Evolutionary conservation across 2,329 filamentous ascomycete genomes (phyloP).

Genomic region (Teratosphaeria gauchensis): DNA sequence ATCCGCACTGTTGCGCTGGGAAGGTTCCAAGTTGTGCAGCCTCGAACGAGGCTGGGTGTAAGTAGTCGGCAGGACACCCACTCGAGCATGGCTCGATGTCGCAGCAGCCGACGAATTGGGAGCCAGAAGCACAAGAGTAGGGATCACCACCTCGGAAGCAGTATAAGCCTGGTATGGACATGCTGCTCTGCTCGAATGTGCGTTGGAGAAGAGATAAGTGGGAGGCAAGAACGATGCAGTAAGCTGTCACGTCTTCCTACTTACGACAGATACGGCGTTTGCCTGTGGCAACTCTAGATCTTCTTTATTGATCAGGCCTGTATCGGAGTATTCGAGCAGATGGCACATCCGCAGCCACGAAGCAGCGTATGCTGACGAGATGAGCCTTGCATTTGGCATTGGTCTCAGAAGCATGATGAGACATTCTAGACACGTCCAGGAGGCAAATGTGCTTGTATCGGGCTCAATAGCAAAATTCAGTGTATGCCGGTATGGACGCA

Average conservation of each 20-base stretch:
- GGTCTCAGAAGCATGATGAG: neutral
- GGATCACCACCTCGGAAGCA: neutral
- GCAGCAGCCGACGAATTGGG: neutral
- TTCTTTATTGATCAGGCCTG: neutral
- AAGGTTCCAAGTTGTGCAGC: neutral
- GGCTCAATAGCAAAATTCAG: neutral
- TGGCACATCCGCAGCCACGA: neutral
- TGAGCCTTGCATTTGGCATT: neutral
- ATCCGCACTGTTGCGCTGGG: neutral
- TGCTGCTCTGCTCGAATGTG: neutral
- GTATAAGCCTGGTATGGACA: neutral
- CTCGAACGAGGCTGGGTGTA: neutral
- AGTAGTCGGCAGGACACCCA: neutral
- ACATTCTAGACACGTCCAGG: neutral
- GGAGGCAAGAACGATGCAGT: neutral
- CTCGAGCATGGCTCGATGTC: neutral
- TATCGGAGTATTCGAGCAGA: neutral
- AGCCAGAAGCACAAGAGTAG: neutral
- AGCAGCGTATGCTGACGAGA: neutral
- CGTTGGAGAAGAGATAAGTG: neutral
- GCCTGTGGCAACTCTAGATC: neutral
- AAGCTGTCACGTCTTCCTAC: neutral
- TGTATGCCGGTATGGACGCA: neutral
- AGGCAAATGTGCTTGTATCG: neutral
- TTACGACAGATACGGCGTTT: neutral